Base-by-base conservation (phyloP, 495 filamentous ascomycete species). In the Daldinia grandis region DNA sequence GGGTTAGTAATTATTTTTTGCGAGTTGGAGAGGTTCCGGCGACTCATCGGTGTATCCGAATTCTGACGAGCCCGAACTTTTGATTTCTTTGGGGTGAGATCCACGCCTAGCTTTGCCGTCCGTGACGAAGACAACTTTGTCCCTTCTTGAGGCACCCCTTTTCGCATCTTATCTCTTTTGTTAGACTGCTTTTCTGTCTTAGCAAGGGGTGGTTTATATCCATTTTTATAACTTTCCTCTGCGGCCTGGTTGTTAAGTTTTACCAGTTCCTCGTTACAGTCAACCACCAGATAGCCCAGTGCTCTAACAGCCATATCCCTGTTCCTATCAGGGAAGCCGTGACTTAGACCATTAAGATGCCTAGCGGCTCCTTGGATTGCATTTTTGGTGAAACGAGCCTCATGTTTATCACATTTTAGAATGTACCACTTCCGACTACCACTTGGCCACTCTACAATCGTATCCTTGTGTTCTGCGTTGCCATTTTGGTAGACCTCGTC, bases 341-440 rank as follows among this genome's bases (percentile, higher is more conserved):
- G 82, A 28, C 74, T 60, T 4, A 51, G 56, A 9, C 79, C 74
- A 21, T 77, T 76, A 0, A 85, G 64, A 53, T 85, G 82, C 44
- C 80, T 82, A 0, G 79, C 80, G 1, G 82, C 82, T n/a, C 81
- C 82, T 1, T 58, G 55, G 5, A 83, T 56, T 0, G 82, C 75
- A 51, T 80, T 76, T n/a, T 24, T 62, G n/a, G 73, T 78, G 58
- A 85, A 85, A 17, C 81, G 81, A 14, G 82, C 75, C 0, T 64
- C 58, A 14, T 85, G 82, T 53, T 81, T 72, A 14, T 81, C 80
- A 62, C 82, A 85, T 62, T 76, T 78, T 12, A 84, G 40, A 19
- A 85, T 83, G 44, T 82, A 84, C 64, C 73, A 84, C 0, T 66
- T 28, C 4, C 57, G 47, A 27, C 68, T 75, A 3, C 44, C 30